phyloP scores from a whole-genome alignment of 768 basidiomycete species.

The Russula ochroleuca region DNA sequence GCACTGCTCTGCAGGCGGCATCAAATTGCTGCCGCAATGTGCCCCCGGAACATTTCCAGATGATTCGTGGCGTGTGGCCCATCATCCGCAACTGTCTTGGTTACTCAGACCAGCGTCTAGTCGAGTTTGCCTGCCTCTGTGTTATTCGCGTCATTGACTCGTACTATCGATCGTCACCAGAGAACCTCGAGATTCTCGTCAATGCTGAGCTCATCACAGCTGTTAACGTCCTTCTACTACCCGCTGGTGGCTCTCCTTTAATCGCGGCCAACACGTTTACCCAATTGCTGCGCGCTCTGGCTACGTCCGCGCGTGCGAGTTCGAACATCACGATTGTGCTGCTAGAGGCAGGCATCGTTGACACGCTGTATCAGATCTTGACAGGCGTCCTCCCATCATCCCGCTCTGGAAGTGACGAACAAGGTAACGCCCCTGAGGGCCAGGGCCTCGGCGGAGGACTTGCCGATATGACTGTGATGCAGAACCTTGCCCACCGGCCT shows the following conservation, averaged over 20 bases:
- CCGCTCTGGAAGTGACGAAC: constrained; percentile 49
- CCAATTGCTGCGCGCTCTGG: constrained; percentile 77
- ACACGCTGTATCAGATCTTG: constrained; percentile 90
- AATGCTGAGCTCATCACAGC: constrained; percentile 75
- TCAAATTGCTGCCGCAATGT: constrained; percentile 96
- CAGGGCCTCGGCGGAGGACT: constrained; percentile 85
- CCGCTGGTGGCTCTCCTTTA: constrained; percentile 81
- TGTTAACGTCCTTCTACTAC: constrained; percentile 79
- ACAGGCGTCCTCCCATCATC: constrained; percentile 87
- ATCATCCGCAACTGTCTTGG: constrained; percentile 89
- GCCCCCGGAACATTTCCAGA: constrained; percentile 80
- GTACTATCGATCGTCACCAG: constrained; percentile 78
- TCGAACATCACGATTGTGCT: constrained; percentile 82
- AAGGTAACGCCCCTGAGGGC: constrained; percentile 55
- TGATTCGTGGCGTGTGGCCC: constrained; percentile 87
- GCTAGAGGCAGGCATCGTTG: constrained; percentile 88
- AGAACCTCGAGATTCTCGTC: constrained; percentile 82
- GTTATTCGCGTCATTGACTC: constrained; percentile 93
- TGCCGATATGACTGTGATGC: constrained; percentile 97
- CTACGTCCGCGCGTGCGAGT: constrained; percentile 83
- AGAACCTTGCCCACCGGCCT: constrained; percentile 91
- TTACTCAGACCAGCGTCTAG: constrained; percentile 94
- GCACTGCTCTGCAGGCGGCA: constrained; percentile 93
- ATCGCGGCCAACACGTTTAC: constrained; percentile 88
- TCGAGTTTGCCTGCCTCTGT: constrained; percentile 92